Base-by-base conservation (phyloP, 352 stramenopile genomes). In the Globisporangium spinosum region DNA sequence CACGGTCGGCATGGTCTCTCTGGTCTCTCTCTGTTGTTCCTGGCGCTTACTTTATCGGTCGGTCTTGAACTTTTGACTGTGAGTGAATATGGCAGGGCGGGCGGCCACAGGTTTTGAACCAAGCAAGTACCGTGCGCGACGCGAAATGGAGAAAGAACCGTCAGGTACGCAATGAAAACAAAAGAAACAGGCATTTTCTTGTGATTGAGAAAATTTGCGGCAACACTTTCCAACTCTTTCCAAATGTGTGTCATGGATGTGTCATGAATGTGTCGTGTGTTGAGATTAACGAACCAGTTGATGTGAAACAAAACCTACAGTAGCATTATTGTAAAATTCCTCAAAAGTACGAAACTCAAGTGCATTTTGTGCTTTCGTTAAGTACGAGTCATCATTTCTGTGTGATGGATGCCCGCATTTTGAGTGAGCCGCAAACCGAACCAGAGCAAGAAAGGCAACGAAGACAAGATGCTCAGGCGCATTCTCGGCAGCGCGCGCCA, bases 1-100 rank as follows among this genome's bases (percentile, higher is more conserved):
- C 51, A 99, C 90, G 38, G 97, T 99, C 75, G 98, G 98, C 98
- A 99, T 99, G 53, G 17, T n/a, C 25, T 58, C 76, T 61, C 23
- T 15, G 10, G 9, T 27, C 57, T 72, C 40, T 72, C 40, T 51
- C 23, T 40, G 32, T 38, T 38, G 32, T 38, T 38, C 5, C 32
- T 38, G 32, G 32, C 32, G 32, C 7, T 38, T 38, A 10, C 7
- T 38, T 38, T 38, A 38, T 38, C 32, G 32, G 32, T 38, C 32
- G 32, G 32, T 38, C 32, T 38, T 38, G 32, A 38, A 38, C 32
- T 38, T 38, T 38, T 7, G 32, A 38, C 32, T 38, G 7, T 38
- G 29, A 32, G 32, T 38, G 32, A 38, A 38, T 32, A 38, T 38
- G 27, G 56, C 56, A 17, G 56, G 56, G 56, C 32, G 32, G 32